Evolutionary conservation across 192 early-diverging fungal genomes (phyloP).

Genomic region (Podila clonocystis): DNA sequence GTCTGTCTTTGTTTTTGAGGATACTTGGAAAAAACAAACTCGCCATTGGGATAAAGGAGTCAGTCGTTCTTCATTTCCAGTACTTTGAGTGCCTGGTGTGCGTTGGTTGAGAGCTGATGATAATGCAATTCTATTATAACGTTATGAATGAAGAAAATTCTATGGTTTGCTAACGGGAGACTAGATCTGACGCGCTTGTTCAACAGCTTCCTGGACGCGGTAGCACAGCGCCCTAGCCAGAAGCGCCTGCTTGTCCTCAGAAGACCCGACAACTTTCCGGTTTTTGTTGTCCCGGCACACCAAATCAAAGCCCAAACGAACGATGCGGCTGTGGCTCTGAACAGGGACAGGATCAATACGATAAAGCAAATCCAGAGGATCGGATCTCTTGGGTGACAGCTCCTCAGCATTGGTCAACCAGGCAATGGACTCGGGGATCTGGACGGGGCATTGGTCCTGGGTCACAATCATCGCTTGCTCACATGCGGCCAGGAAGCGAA

Average conservation of each 20-base stretch:
- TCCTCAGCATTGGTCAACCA: constrained; percentile 2
- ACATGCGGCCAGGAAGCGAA: constrained; percentile 20
- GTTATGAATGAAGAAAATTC: no score
- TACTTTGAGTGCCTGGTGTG: no score
- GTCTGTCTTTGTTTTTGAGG: no score
- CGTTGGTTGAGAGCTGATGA: no score
- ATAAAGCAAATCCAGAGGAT: constrained; percentile 32
- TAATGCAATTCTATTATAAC: no score
- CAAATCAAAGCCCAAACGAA: constrained; percentile 19
- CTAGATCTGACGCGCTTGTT: constrained; percentile 11
- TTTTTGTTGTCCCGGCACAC: neutral
- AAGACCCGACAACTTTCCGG: neutral
- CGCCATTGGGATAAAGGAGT: no score
- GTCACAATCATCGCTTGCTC: constrained; percentile 35
- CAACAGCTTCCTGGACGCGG: constrained; percentile 28
- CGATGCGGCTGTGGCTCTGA: constrained; percentile 29
- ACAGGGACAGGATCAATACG: constrained; percentile 29
- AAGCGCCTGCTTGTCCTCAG: constrained; percentile 18
- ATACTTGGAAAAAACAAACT: no score
- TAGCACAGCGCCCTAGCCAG: constrained; percentile 44
- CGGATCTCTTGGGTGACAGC: constrained; percentile 20
- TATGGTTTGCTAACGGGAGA: no score
- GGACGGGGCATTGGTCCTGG: constrained; percentile 28
- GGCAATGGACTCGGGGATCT: neutral
- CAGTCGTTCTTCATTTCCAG: no score